Evolutionary conservation across 805 yeast genomes (phyloP), one percentile per base, ranked within the genome.

Genomic region (Metschnikowia borealis): DNA sequence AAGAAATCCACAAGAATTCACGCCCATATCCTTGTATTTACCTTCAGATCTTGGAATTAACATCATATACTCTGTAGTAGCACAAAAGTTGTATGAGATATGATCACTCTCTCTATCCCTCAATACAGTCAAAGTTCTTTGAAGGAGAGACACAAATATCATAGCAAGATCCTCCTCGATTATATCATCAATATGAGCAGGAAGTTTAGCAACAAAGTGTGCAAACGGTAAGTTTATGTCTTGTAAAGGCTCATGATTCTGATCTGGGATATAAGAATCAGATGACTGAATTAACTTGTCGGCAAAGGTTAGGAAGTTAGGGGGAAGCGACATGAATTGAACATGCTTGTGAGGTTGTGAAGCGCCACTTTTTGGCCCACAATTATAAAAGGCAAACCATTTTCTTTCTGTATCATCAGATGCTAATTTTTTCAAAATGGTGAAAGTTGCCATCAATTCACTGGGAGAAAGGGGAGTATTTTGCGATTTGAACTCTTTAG

Each of bases 261-360:
- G 59, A 49, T 69, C 75, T 5, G 91, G 90, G 33, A 84, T 65
- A 61, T 73, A 85, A 38, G 79, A 74, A 3, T 71, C 73, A 4
- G 73, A 67, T 15, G 77, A 71, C n/a, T 78, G 60, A 2, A 64
- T 63, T n/a, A 71, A 45, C 1, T 26, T 40, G 42, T 81, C 84
- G 46, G 88, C 85, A 62, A 79, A 82, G 6, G 87, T 79, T 1
- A 66, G 67, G 63, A 82, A 84, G 20, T 74, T 69, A 6, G 69
- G 64, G 1, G 96, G 95, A 40, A 87, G 71, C 40, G 82, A 75
- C 78, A 92, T 73, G 67, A 91, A 83, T 68, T 94, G 99, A 54
- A 94, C 68, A 68, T 92, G 99, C 64, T 88, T 89, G 70, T 92
- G 99, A 44, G 87, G 85, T 62, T 90, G 94, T 0, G 97, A 89